phyloP scores from a whole-genome alignment of 192 early-diverging fungal genomes.

The Umbelopsis ramanniana region DNA sequence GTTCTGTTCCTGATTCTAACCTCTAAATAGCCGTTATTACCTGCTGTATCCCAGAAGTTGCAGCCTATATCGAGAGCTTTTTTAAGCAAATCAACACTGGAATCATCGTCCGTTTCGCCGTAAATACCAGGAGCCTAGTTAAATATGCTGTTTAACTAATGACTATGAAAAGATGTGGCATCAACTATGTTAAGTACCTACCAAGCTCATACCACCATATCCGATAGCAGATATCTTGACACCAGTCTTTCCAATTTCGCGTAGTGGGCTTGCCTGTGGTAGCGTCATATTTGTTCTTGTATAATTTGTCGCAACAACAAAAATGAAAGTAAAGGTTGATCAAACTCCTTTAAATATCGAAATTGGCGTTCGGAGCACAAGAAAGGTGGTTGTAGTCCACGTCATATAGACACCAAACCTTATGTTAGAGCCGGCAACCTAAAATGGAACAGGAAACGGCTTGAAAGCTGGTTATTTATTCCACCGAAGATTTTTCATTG shows the following conservation, averaged over 20 bases:
- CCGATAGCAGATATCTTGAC: slow-evolving; percentile 42
- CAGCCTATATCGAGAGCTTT: slow-evolving; percentile 56
- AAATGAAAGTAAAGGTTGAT: not conserved
- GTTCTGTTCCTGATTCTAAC: slow-evolving; percentile 11
- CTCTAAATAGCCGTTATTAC: slow-evolving; percentile 28
- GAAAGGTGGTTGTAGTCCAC: slow-evolving; percentile 3
- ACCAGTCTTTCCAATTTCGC: slow-evolving; percentile 45
- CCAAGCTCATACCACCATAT: slow-evolving; percentile 43
- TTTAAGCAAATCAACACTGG: slow-evolving; percentile 47
- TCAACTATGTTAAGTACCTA: slow-evolving; percentile 46
- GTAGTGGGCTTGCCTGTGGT: slow-evolving; percentile 22
- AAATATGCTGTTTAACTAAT: slow-evolving; percentile 14
- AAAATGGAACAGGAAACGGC: slow-evolving; percentile 1
- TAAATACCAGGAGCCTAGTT: slow-evolving; percentile 38
- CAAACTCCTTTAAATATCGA: slow-evolving; percentile 1
- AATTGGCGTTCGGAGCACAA: not conserved
- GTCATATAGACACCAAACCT: slow-evolving; percentile 15
- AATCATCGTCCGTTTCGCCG: slow-evolving; percentile 32
- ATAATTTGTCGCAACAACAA: slow-evolving; percentile 4
- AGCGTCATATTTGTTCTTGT: slow-evolving; percentile 11
- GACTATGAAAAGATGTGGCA: slow-evolving; percentile 37
- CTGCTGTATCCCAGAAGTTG: slow-evolving; percentile 66
- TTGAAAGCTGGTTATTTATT: slow-evolving; percentile 8
- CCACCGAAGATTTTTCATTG: not conserved
- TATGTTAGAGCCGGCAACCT: slow-evolving; percentile 12